Conservation (phyloP, 805 yeast species). For the Yarrowia deformans region DNA sequence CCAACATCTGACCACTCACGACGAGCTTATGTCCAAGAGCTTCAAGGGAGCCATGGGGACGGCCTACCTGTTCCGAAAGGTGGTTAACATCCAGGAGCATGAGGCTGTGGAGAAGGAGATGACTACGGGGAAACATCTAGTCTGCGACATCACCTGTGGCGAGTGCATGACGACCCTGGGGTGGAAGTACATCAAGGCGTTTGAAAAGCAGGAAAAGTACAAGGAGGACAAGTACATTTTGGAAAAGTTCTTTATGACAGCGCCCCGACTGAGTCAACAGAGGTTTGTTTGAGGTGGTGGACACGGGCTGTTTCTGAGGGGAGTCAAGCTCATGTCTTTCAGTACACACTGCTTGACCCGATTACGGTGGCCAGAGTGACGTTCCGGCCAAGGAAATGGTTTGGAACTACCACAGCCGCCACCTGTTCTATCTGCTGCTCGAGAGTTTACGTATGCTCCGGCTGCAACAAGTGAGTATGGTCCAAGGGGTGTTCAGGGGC, state of each 20-base stretch:
- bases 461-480: slow-evolving; percentile 12
- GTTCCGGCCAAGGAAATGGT: neutral
- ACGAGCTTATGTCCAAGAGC: slow-evolving; percentile 55
- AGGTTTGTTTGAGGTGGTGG: neutral
- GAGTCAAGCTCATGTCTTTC: too few relatives aligned
- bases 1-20: slow-evolving; percentile 54
- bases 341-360: too few relatives aligned
- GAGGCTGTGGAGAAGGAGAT: slow-evolving; percentile 56
- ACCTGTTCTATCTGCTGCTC: neutral
- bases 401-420: too few relatives aligned
- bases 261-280: neutral
- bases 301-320: neutral
- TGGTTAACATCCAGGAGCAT: slow-evolving; percentile 56
- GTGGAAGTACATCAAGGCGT: slow-evolving; percentile 67
- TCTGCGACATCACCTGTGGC: slow-evolving; percentile 64
- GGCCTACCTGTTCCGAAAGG: slow-evolving; percentile 61
- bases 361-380: neutral
- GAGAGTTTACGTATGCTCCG: neutral
- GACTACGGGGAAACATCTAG: slow-evolving; percentile 67
- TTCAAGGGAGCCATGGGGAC: slow-evolving; percentile 63
- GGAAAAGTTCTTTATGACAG: slow-evolving; percentile 49
- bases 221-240: slow-evolving; percentile 69
- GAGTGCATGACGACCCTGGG: slow-evolving; percentile 64
- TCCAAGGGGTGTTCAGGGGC: too few relatives aligned
- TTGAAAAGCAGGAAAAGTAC: slow-evolving; percentile 57